phyloP scores from a whole-genome alignment of 805 yeast genomes.

The Sungouiella thailandica region DNA sequence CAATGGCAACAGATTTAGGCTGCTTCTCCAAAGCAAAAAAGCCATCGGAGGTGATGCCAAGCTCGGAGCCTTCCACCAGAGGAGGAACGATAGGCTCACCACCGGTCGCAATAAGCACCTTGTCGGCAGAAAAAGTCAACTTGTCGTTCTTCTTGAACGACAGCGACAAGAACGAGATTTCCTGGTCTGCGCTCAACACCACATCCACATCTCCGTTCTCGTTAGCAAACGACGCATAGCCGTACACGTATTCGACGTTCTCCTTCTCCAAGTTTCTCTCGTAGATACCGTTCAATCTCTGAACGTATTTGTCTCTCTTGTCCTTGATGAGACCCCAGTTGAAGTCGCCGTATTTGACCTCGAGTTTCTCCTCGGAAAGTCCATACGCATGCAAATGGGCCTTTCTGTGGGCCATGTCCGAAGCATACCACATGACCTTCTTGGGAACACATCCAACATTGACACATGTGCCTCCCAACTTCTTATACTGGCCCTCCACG shows the following conservation, averaged over 20 bases:
- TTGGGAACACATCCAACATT: slow-evolving; percentile 99
- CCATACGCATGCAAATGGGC: slow-evolving; percentile 81
- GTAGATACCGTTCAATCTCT: slow-evolving; percentile 87
- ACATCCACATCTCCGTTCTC: slow-evolving; percentile 74
- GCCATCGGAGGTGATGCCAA: slow-evolving; percentile 85
- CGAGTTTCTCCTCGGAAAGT: slow-evolving; percentile 51
- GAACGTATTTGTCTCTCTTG: slow-evolving; percentile 88
- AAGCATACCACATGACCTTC: slow-evolving; percentile 98
- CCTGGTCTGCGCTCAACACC: slow-evolving; percentile 39
- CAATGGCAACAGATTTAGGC: slow-evolving; percentile 89
- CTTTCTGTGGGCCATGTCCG: slow-evolving; percentile 76
- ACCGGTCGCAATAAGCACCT: slow-evolving; percentile 87
- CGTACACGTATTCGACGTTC: slow-evolving; percentile 81
- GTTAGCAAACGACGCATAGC: slow-evolving; percentile 74
- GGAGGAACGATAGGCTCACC: slow-evolving; percentile 76
- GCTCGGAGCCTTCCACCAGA: slow-evolving; percentile 71
- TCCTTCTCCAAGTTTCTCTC: slow-evolving; percentile 83
- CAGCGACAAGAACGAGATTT: slow-evolving; percentile 29
- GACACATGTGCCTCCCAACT: slow-evolving; percentile 96
- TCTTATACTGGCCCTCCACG: slow-evolving; percentile 63
- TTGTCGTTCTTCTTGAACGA: slow-evolving; percentile 46
- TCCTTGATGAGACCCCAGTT: slow-evolving; percentile 78
- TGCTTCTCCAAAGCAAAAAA: slow-evolving; percentile 77
- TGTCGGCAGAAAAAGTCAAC: slow-evolving; percentile 68
- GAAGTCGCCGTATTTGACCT: slow-evolving; percentile 50